Evolutionary conservation across 2,329 filamentous ascomycete genomes (phyloP).

Genomic region (Phaeosphaeriaceae sp.): DNA sequence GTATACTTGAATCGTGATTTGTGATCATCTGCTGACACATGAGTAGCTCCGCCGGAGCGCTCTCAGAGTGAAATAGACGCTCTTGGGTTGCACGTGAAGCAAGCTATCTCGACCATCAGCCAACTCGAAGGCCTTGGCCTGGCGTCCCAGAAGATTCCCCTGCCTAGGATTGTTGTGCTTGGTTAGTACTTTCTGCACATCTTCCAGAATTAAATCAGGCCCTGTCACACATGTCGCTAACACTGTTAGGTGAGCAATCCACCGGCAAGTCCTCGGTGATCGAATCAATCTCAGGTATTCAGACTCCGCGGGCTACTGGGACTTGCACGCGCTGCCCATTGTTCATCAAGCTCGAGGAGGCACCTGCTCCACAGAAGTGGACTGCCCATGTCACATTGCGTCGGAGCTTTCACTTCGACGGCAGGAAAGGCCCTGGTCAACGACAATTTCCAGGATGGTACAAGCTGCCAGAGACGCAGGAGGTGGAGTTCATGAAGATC

Average conservation of each 20-base stretch:
- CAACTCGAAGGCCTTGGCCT: conserved; percentile 74
- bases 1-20: not conserved
- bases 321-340: conserved; percentile 84
- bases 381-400: conserved; percentile 73
- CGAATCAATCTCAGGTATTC: conserved; percentile 66
- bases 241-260: conserved; percentile 68
- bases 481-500: conserved; percentile 70
- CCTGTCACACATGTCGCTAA: too few species aligned
- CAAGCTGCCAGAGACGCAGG: conserved; percentile 45
- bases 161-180: conserved; percentile 83
- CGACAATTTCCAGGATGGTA: conserved; percentile 71
- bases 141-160: conserved; percentile 68
- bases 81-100: conserved; percentile 70
- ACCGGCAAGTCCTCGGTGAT: conserved; percentile 77
- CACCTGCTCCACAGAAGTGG: conserved; percentile 63
- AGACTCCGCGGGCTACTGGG: conserved; percentile 73
- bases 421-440: conserved; percentile 37
- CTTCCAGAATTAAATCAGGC: conserved; percentile 11
- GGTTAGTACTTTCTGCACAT: conserved; percentile 53
- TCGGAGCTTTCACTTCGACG: conserved; percentile 67
- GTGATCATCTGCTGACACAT: not conserved
- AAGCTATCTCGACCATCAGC: conserved; percentile 71
- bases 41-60: not conserved
- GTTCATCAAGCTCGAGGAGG: conserved; percentile 74
- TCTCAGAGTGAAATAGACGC: conserved; percentile 16